Evolutionary conservation across 1,284 basidiomycete species (phyloP), one percentile per base, ranked within the genome.

Genomic region (Pyrrhoderma noxium): DNA sequence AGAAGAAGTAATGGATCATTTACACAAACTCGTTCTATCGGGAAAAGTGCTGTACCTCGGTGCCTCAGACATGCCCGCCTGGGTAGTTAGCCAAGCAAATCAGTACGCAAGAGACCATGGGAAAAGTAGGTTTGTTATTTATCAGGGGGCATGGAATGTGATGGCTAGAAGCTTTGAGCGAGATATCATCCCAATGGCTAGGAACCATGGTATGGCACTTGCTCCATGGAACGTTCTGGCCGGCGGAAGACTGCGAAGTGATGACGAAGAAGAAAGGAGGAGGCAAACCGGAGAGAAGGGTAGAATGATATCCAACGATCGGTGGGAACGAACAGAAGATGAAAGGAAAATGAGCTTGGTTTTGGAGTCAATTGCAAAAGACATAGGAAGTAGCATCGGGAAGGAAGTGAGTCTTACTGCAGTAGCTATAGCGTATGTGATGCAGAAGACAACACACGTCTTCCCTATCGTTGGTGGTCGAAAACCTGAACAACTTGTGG

Each of bases 141-240:
- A 79, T 56, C 74, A 78, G 63, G 76, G 76, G 14, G 55, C 56
- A 5, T 79, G 74, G 74, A 76, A 70, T 49, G 65, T 77, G 40
- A 64, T 74, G 62, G 61, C 69, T 22, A 68, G 76, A 34, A 69
- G 71, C 31, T 73, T 79, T 51, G 77, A 79, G 64, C 65, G 75
- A 8, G 76, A 77, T 3, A 77, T 78, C 51, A 71, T 79, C 41
- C 76, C 76, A 1, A 78, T 80, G 77, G 70, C 70, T 3, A 68
- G 71, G 13, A 59, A 64, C 13, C 65, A 73, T 56, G 77, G 77
- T 59, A 16, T 76, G 56, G 74, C 74, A 0, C 62, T 80, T 0
- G 70, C 71, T 0, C 74, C 76, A 0, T 81, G 73, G 73, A 69
- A 70, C 37, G 76, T 77, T 0, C 63, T 82, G 9, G 76, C 68